Conservation (phyloP, 2,329 filamentous ascomycete species). For the Botrytis sinoallii region DNA sequence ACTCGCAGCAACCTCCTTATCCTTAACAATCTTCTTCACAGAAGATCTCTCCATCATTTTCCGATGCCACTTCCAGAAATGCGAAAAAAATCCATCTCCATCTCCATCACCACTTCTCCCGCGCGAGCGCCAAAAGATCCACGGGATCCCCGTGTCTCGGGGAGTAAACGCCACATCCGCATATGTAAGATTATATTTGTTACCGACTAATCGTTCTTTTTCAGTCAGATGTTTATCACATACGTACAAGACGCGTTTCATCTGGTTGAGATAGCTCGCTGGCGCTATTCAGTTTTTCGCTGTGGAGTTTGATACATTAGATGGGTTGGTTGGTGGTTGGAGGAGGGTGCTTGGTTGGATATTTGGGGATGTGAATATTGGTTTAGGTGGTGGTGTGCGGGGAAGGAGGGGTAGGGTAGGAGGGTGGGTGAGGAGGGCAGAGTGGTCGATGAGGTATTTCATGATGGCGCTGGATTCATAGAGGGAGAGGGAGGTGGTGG, state of each 20-base stretch:
- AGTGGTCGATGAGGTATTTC: slow-evolving; percentile 42
- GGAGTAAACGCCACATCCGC: slow-evolving; percentile 37
- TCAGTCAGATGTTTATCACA: slow-evolving; percentile 42
- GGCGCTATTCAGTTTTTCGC: slow-evolving; percentile 44
- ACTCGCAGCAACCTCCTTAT: slow-evolving; percentile 19
- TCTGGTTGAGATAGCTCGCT: slow-evolving; percentile 45
- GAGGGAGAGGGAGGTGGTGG: slow-evolving; percentile 39
- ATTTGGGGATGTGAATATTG: neutral
- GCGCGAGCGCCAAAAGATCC: slow-evolving; percentile 23
- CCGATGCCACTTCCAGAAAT: slow-evolving; percentile 26
- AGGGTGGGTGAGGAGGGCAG: neutral
- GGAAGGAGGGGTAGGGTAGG: neutral
- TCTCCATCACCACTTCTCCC: slow-evolving; percentile 24
- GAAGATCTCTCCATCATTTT: slow-evolving; percentile 22
- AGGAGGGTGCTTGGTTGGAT: neutral
- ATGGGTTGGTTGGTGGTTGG: slow-evolving; percentile 21
- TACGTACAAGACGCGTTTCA: slow-evolving; percentile 38
- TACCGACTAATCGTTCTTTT: slow-evolving; percentile 40
- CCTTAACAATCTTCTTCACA: slow-evolving; percentile 24
- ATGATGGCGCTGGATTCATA: slow-evolving; percentile 44
- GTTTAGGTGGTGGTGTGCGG: neutral
- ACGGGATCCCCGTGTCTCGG: slow-evolving; percentile 20
- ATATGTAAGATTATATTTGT: slow-evolving; percentile 39
- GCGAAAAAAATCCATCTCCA: slow-evolving; percentile 27
- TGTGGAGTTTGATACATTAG: slow-evolving; percentile 39